Conservation (phyloP, 2,329 filamentous ascomycete species). For the Xylariaceae sp. region DNA sequence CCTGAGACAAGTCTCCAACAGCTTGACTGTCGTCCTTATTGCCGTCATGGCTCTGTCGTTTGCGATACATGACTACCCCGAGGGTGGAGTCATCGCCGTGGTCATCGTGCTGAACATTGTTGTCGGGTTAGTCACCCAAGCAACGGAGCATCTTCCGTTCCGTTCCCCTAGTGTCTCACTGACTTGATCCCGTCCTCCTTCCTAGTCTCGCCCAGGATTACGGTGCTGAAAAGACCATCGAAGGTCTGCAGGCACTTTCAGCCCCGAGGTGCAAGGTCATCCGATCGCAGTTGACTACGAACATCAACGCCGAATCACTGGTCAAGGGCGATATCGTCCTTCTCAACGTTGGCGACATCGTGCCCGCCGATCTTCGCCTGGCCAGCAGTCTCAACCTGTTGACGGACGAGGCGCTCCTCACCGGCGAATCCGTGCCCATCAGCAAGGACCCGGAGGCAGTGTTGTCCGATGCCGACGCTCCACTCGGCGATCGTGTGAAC, state of each 20-base stretch:
- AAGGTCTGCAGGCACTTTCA: conserved; percentile 53
- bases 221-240: conserved; percentile 56
- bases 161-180: conserved; percentile 9
- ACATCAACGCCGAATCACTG: conserved; percentile 50
- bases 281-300: conserved; percentile 46
- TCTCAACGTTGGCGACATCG: conserved; percentile 60
- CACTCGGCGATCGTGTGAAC: conserved; percentile 65
- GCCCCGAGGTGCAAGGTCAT: conserved; percentile 56
- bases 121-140: conserved; percentile 50
- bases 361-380: conserved; percentile 63
- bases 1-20: conserved; percentile 71
- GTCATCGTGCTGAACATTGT: conserved; percentile 64
- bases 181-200: conserved; percentile 11
- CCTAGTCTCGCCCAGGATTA: conserved; percentile 54
- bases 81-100: conserved; percentile 57
- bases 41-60: conserved; percentile 68
- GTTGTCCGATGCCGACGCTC: conserved; percentile 48
- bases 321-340: conserved; percentile 62
- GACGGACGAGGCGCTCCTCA: conserved; percentile 69
- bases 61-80: conserved; percentile 59
- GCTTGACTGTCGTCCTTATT: conserved; percentile 67
- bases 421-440: conserved; percentile 66
- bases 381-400: conserved; percentile 66
- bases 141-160: not conserved
- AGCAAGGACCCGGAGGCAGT: conserved; percentile 57